Conservation (phyloP, 2,329 filamentous ascomycete genomes). For the Ophiocordyceps camponoti-rufipedis region DNA sequence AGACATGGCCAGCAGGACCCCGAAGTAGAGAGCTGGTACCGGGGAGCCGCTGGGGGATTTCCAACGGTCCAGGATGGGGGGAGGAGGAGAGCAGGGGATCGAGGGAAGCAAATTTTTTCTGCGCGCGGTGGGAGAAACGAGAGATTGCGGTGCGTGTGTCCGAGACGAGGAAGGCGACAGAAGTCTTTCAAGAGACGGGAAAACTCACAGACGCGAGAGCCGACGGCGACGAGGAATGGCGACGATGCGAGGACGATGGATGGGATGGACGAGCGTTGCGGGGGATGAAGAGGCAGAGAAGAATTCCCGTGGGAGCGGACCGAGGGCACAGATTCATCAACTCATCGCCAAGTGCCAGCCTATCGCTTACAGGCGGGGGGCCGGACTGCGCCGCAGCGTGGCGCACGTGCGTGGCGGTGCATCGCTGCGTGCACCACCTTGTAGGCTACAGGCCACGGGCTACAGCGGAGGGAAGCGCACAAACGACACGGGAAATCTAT, state of each 20-base stretch:
- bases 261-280: background rate
- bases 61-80: background rate
- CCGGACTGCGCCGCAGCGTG: too few relatives aligned
- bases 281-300: background rate
- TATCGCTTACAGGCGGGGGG: too few relatives aligned
- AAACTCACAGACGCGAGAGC: background rate
- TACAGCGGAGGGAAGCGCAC: too few relatives aligned
- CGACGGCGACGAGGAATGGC: too few relatives aligned
- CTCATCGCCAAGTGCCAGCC: too few relatives aligned
- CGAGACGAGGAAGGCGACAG: background rate
- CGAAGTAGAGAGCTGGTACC: background rate
- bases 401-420: too few relatives aligned
- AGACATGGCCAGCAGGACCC: background rate
- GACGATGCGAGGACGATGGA: background rate
- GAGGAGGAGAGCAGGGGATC: background rate
- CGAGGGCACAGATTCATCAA: background rate
- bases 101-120: background rate
- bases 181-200: background rate
- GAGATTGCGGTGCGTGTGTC: background rate
- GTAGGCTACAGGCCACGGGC: too few relatives aligned
- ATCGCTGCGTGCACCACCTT: too few relatives aligned
- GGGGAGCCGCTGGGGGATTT: background rate
- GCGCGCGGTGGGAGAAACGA: background rate
- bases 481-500: too few relatives aligned
- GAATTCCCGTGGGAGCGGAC: background rate